Base-by-base conservation (phyloP, 2,329 filamentous ascomycete genomes). In the Raffaelea arxii region DNA sequence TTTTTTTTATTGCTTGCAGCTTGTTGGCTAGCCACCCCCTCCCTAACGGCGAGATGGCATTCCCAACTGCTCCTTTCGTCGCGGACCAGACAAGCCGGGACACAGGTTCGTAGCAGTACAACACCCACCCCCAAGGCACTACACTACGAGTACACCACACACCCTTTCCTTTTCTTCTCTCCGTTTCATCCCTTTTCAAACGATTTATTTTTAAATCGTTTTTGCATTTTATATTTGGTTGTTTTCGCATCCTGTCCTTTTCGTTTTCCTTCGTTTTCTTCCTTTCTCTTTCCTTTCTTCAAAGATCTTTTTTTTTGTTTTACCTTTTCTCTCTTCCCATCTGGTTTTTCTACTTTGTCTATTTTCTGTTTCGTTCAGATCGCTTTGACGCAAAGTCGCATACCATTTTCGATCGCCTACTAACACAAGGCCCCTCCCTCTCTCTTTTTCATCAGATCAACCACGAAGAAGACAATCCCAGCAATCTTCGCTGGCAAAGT, bases 401-500 rank as follows among this genome's bases (percentile, higher is more conserved):
- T 30, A 30, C 9, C 27, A 9, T 16, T 30, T 16, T 30, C 27
- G 27, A 9, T 12, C 32, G 32, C 32, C 14, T 18, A 12, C 7
- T 36, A 36, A n/a, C 27, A 16, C 27, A 9, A n/a, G 14, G 32
- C 32, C 6, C 14, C 32, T 36, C 6, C 32, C 6, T 36, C 32
- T 9, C 32, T 7, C 22, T n/a, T 41, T 25, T 23, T 6, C 38
- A 23, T 25, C 21, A 23, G 14, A 36, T 6, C 32, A 49, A 36
- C 32, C 47, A 24, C 44, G 44, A 25, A 47, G 46, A 36, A 51
- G 45, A 58, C 57, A 54, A 45, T 42, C 55, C 41, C 53, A 54
- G 49, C 55, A 59, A 43, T 54, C 53, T 4, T 52, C 53, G 42
- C 53, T 59, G 47, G 56, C 57, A 41, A 60, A 56, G 51, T 53